Percentiles rank a stretch among this genome's conserved stretches.
phyloP scores from a whole-genome alignment of 1,284 basidiomycete species.

The Tranzscheliella williamsii region DNA sequence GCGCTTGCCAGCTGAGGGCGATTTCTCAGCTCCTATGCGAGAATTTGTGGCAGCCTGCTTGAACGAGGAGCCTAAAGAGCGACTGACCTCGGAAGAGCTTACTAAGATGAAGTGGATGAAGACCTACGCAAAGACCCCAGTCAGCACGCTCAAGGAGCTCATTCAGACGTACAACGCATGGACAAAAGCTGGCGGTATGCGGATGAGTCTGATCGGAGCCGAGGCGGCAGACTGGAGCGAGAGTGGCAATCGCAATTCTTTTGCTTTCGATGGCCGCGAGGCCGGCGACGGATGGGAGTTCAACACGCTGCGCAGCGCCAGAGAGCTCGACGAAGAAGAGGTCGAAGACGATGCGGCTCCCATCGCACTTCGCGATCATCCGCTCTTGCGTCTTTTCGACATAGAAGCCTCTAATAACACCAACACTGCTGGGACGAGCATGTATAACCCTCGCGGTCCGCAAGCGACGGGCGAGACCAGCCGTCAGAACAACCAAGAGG shows the following conservation, averaged over 20 bases:
- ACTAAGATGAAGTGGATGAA: conserved; percentile 92
- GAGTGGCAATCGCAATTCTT: conserved; percentile 41
- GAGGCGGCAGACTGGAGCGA: conserved; percentile 42
- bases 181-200: conserved; percentile 77
- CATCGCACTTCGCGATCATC: conserved; percentile 41
- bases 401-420: conserved; percentile 11
- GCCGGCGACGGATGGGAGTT: conserved; percentile 50
- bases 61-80: conserved; percentile 78
- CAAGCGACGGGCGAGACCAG: conserved; percentile 5
- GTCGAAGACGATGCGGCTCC: conserved; percentile 7
- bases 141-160: conserved; percentile 75
- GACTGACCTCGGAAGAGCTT: conserved; percentile 86
- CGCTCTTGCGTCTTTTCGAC: conserved; percentile 46
- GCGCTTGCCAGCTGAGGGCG: conserved; percentile 74
- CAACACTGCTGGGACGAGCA: too few relatives aligned
- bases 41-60: conserved; percentile 87
- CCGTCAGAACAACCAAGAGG: conserved; percentile 1
- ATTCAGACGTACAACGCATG: conserved; percentile 75
- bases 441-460: conserved; percentile 3
- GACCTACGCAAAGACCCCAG: conserved; percentile 70
- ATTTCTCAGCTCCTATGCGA: conserved; percentile 76
- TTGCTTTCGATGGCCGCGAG: conserved; percentile 44
- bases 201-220: conserved; percentile 70
- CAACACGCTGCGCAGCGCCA: conserved; percentile 19
- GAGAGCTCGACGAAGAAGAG: conserved; percentile 27